Evolutionary conservation across 2,329 filamentous ascomycete species (phyloP).

Genomic region (Alternaria sp.): DNA sequence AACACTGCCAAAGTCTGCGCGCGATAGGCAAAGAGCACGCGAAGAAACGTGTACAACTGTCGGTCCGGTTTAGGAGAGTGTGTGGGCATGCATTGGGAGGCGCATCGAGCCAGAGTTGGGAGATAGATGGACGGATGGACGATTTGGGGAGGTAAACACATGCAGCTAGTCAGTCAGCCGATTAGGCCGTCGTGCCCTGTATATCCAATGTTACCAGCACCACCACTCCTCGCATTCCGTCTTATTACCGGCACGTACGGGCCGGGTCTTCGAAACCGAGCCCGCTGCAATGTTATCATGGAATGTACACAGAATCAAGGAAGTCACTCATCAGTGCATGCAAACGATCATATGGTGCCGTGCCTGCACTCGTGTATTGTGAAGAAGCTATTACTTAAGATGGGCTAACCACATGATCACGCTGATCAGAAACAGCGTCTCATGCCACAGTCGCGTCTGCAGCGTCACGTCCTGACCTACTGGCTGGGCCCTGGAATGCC

Average conservation of each 20-base stretch:
- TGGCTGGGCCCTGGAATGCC: conserved; percentile 44
- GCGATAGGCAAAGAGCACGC: conserved; percentile 25
- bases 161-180: conserved; percentile 45
- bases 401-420: conserved; percentile 5
- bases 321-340: not conserved
- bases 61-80: conserved; percentile 26
- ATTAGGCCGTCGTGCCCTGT: conserved; percentile 42
- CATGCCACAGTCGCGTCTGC: conserved; percentile 17
- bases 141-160: conserved; percentile 43
- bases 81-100: conserved; percentile 35
- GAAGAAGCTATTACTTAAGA: conserved; percentile 3
- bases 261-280: not conserved
- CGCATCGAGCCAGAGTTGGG: conserved; percentile 16
- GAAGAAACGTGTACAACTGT: conserved; percentile 19
- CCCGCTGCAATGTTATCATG: not conserved
- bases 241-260: not conserved
- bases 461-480: conserved; percentile 24
- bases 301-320: not conserved
- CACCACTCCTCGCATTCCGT: conserved; percentile 40
- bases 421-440: not conserved
- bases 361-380: not conserved
- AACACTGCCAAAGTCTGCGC: conserved; percentile 45
- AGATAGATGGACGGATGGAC: conserved; percentile 37
- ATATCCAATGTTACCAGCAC: conserved; percentile 40
- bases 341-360: not conserved